Conservation (phyloP, 2,329 filamentous ascomycete species). For the Incumbomyces lentus region DNA sequence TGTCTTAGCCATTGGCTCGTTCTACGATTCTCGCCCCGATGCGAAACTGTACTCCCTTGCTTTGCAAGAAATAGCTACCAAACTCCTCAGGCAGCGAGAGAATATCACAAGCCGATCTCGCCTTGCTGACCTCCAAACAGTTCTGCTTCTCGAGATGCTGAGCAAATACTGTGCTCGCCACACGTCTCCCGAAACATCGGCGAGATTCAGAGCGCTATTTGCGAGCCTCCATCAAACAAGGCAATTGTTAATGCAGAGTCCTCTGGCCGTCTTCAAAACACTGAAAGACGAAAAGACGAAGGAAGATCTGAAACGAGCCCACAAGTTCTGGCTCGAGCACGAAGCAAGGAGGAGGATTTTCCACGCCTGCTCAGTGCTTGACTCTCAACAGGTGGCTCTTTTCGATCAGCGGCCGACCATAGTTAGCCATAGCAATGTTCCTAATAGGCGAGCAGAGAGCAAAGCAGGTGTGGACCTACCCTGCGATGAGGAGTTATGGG, state of each 20-base stretch:
- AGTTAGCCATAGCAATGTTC: neutral
- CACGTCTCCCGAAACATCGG: constrained; percentile 26
- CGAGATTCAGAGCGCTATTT: constrained; percentile 26
- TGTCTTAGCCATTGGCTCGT: constrained; percentile 29
- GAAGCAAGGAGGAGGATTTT: constrained; percentile 27
- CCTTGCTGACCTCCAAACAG: constrained; percentile 27
- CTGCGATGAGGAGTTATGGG: constrained; percentile 26
- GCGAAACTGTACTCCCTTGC: constrained; percentile 26
- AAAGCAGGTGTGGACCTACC: constrained; percentile 23
- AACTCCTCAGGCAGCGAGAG: constrained; percentile 23
- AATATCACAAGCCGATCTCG: constrained; percentile 26
- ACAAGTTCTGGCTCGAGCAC: constrained; percentile 28
- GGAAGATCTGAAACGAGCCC: constrained; percentile 22
- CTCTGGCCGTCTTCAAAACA: constrained; percentile 24
- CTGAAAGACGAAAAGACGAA: constrained; percentile 19
- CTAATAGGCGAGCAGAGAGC: neutral
- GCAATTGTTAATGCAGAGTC: constrained; percentile 23
- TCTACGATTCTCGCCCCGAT: constrained; percentile 26
- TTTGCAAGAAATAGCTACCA: constrained; percentile 26
- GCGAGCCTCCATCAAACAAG: constrained; percentile 25
- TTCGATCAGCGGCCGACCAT: constrained; percentile 26
- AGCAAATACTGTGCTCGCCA: constrained; percentile 26
- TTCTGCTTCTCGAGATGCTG: constrained; percentile 28
- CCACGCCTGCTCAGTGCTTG: constrained; percentile 26
- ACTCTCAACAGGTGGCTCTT: constrained; percentile 24